Conservation (phyloP, 2,329 filamentous ascomycete species). For the Neonectria magnoliae region DNA sequence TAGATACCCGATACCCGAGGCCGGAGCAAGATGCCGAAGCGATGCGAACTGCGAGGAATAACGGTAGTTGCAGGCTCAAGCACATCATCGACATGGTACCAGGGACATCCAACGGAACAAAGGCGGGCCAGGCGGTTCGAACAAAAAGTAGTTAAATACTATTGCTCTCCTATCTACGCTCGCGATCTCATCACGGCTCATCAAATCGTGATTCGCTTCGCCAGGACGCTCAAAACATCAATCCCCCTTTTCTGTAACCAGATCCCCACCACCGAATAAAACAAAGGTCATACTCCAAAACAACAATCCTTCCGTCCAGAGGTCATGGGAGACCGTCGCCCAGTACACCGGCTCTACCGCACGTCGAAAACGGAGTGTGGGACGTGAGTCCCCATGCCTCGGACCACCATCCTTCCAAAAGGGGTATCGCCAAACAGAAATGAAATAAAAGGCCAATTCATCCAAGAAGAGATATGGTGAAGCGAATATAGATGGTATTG, state of each 20-base stretch:
- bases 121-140: slow-evolving; percentile 14
- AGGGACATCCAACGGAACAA: not conserved
- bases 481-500: slow-evolving; percentile 34
- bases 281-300: slow-evolving; percentile 43
- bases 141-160: slow-evolving; percentile 31
- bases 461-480: slow-evolving; percentile 38
- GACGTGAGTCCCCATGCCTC: slow-evolving; percentile 7
- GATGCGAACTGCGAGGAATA: not conserved
- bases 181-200: slow-evolving; percentile 31
- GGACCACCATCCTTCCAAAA: slow-evolving; percentile 41
- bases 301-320: slow-evolving; percentile 42
- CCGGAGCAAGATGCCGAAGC: slow-evolving; percentile 19
- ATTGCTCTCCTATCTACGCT: slow-evolving; percentile 42
- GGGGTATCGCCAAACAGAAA: slow-evolving; percentile 50
- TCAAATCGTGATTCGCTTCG: slow-evolving; percentile 33
- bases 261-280: slow-evolving; percentile 42
- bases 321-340: not conserved
- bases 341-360: not conserved
- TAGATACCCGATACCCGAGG: slow-evolving; percentile 10
- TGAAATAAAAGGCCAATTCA: slow-evolving; percentile 41
- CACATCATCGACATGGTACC: not conserved
- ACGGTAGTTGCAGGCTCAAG: not conserved
- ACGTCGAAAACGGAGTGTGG: not conserved
- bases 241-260: slow-evolving; percentile 40
- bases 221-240: slow-evolving; percentile 37